Base-by-base conservation (phyloP, 2,329 filamentous ascomycete genomes). In the Nigrospora sphaerica region DNA sequence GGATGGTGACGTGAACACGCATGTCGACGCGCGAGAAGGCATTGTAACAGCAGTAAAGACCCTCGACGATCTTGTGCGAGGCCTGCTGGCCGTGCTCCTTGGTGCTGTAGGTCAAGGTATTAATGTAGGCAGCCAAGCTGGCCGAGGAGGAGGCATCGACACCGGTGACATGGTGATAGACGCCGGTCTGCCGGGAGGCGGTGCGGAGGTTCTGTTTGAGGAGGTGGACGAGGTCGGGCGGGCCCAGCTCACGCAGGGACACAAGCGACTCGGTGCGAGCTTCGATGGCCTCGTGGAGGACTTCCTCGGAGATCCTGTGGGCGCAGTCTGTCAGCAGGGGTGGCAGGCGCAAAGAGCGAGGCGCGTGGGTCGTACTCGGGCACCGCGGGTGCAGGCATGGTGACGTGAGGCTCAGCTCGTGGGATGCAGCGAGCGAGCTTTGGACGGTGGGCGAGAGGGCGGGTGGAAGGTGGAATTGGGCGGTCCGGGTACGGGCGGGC, bases 11-110 rank as follows among this genome's bases (percentile, higher is more conserved):
- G 62, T 97, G 91, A 12, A 98, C 92, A 50, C 93, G 89, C 93
- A 98, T 98, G 62, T 98, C 93, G 45, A 97, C 78, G 53, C 95
- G 82, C 6, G 93, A 97, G 67, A 98, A 96, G 54, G 93, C 93
- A 88, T 98, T 98, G 77, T 98, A 98, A 70, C 93, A 98, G 70
- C 93, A 97, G 70, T 96, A 97, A 35, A 95, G 76, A 6, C 93
- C 93, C 53, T 95, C 93, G 10, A 90, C 86, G 48, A 97, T 93
- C 71, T 96, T 97, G 62, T 87, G 81, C 50, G 75, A 74, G 46
- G 75, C 77, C 12, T 85, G 76, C 62, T 88, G 89, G 54, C 92
- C 87, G 53, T 85, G 82, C 45, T 92, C 87, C 53, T 86, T 86
- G 43, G 86, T 86, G 43, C 46, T 50, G 69, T 96, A 95, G 39